Evolutionary conservation across 495 filamentous ascomycete species (phyloP).

Genomic region (Trypethelium eluteriae): DNA sequence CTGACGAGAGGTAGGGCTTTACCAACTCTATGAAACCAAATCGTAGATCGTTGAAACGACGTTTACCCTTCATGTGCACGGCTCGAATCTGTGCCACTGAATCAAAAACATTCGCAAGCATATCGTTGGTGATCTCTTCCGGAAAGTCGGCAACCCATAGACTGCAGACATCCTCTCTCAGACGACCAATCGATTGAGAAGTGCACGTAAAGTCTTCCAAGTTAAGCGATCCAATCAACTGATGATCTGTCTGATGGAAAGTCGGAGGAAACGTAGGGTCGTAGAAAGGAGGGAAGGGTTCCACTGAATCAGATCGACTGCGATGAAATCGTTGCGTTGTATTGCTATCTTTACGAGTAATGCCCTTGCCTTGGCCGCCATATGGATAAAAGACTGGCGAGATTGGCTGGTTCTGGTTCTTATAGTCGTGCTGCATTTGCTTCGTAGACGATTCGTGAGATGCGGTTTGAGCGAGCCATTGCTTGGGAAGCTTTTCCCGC

Average conservation of each 20-base stretch:
- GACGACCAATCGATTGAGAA: background rate
- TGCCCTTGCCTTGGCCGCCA: background rate
- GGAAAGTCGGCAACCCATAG: background rate
- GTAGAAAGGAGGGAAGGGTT: constrained; percentile 3
- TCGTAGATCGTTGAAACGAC: background rate
- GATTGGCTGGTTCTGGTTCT: background rate
- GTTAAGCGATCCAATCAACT: background rate
- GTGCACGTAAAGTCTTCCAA: background rate
- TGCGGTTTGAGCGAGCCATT: background rate
- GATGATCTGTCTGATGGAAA: background rate
- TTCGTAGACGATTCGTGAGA: background rate
- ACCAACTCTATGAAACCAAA: constrained; percentile 5
- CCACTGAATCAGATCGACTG: constrained; percentile 1
- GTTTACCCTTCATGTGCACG: background rate
- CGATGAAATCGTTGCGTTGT: background rate
- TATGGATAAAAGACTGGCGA: background rate
- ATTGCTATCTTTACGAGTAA: background rate
- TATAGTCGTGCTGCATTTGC: background rate
- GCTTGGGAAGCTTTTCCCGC: background rate
- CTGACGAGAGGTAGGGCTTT: background rate
- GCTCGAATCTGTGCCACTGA: background rate
- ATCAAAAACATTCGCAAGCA: background rate
- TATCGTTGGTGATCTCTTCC: background rate
- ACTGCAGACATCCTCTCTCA: background rate
- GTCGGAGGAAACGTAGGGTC: background rate